Evolutionary conservation across 176 grass and related monocot species (phyloP), one percentile per base, ranked within the genome.

Genomic region (Rhynchospora tenuis): DNA sequence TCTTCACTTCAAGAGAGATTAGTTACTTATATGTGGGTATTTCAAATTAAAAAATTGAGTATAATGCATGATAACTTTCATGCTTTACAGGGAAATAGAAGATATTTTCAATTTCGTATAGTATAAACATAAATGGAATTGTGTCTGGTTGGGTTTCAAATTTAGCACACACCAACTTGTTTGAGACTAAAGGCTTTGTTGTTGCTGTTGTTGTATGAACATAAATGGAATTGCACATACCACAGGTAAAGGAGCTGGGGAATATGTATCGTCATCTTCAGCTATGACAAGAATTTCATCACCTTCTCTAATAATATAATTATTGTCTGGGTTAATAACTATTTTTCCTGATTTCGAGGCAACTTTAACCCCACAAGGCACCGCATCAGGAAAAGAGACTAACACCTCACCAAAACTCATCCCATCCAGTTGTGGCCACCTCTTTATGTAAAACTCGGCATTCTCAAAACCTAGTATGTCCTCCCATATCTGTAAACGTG

Each of bases 401-500:
- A 98, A 85, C 69, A 95, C 92, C 88, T 98, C 89, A 81, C 85
- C 89, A 88, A 98, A 98, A 52, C 74, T 80, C 86, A 95, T 88
- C 73, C 84, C 95, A 87, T 98, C 92, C 80, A 98, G 92, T 85
- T 98, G 85, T 52, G 90, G 87, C 95, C 95, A 98, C 58, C 92
- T 84, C 89, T 98, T 95, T 79, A 98, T 93, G 82, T 98, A 98
- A 55, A 98, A 98, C 38, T 98, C 95, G 10, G 95, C 95, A 84
- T 98, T 98, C 83, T 95, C 95, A 84, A 98, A 98, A 85, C 95
- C 95, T 83, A 98, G 84, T 86, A 98, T 98, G 83, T 98, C 95
- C 85, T 98, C 95, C 95, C 95, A 98, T 95, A 98, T 95, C 95
- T 98, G 87, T 81, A 93, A 93, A 79, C 54, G 48, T 54, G 22